Base-by-base conservation (phyloP, 1,284 basidiomycete genomes). In the Gyrodon tennesseensis region DNA sequence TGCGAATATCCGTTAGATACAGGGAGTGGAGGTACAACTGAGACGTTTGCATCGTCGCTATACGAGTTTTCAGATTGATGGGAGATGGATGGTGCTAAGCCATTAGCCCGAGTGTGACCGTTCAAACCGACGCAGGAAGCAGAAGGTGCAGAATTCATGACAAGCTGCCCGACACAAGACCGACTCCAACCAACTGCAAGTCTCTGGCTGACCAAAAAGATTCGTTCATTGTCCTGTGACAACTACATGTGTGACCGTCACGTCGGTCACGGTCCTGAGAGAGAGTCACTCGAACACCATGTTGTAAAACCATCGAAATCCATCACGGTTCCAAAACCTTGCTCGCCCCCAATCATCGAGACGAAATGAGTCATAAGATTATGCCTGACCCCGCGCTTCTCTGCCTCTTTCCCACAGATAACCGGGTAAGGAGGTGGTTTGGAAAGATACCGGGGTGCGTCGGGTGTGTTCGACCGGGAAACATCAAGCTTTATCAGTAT, bases 351-450 rank as follows among this genome's bases (percentile, higher is more conserved):
- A 43, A 46, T 56, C 87, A 90, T 88, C 23, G 77, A 76, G 52
- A 91, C 86, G 70, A 86, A 91, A 51, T 77, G 73, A 27, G 77
- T 73, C 85, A 89, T 87, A 48, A 91, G 76, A 70, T 91, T 91
- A 68, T 86, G 81, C 40, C 64, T 71, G 48, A 84, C 70, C 11
- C 83, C 82, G 27, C 69, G 63, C 59, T 73, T 75, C 51, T 67
- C 71, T 16, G 86, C 84, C 23, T 69, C 72, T 13, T 71, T 65
- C 18, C 89, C 88, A 63, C 79, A 74, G 52, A 92, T 79, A 21
- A 80, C 75, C 37, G 81, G 76, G 72, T 89, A 87, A 9, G 71
- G 40, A 3, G 89, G 89, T 4, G 84, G 84, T 9, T 82, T 77
- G 8, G 75, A 60, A 55, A 71, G 40, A 72, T 78, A 80, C 25